Percentiles rank a stretch among this genome's conserved stretches.
Conservation (phyloP, 345 rosid genomes). For the Raphanus sativus region DNA sequence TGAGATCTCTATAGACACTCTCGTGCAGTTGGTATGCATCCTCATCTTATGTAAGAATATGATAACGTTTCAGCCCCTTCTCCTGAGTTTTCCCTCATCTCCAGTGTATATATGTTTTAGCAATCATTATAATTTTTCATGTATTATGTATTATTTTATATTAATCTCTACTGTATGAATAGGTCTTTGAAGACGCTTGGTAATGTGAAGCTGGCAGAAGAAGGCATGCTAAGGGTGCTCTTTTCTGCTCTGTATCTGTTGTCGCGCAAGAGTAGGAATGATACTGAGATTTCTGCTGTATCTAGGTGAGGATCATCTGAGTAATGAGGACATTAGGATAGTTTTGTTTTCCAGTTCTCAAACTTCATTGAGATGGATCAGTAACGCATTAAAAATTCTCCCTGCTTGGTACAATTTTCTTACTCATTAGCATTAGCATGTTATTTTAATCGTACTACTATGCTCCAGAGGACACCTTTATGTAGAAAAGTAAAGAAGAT, state of each 20-base stretch:
- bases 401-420: slow-evolving; percentile 16
- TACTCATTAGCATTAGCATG: slow-evolving; percentile 2
- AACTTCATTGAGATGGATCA: slow-evolving; percentile 11
- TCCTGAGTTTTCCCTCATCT: slow-evolving; percentile 17
- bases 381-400: not conserved
- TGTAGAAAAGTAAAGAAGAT: slow-evolving; percentile 1
- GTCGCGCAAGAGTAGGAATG: slow-evolving; percentile 62
- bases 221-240: slow-evolving; percentile 81
- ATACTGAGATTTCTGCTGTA: slow-evolving; percentile 78
- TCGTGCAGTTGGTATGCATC: not conserved
- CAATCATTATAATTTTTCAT: slow-evolving; percentile 2
- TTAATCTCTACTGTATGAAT: slow-evolving; percentile 37
- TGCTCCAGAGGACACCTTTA: slow-evolving; percentile 7
- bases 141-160: slow-evolving; percentile 15
- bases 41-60: slow-evolving; percentile 17
- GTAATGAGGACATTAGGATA: slow-evolving; percentile 23
- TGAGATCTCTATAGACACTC: slow-evolving; percentile 12
- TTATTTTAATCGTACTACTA: not conserved
- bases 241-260: slow-evolving; percentile 77
- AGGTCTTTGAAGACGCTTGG: slow-evolving; percentile 91
- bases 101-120: slow-evolving; percentile 11
- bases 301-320: slow-evolving; percentile 58
- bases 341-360: slow-evolving; percentile 16
- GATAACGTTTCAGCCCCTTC: slow-evolving; percentile 6
- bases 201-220: slow-evolving; percentile 73